Evolutionary conservation across 2,329 filamentous ascomycete genomes (phyloP).

Genomic region (Talaromyces rugulosus): DNA sequence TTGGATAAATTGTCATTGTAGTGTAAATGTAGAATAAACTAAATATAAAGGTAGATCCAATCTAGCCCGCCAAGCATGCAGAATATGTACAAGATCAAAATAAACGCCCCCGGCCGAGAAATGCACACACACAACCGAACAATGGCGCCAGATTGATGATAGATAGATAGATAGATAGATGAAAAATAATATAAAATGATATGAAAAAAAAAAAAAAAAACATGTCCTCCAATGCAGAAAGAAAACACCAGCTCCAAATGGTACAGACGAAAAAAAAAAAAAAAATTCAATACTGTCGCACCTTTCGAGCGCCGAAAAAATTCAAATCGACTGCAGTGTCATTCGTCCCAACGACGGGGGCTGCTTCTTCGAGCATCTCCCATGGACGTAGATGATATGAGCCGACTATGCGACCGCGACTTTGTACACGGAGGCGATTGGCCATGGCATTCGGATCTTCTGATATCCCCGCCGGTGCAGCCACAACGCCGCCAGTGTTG

Average conservation of each 20-base stretch:
- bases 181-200: neutral
- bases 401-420: slow-evolving; percentile 31
- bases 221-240: neutral
- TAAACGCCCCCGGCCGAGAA: neutral
- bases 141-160: neutral
- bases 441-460: slow-evolving; percentile 25
- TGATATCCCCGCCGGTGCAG: slow-evolving; percentile 13
- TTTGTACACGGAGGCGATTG: slow-evolving; percentile 34
- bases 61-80: neutral
- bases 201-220: neutral
- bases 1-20: neutral
- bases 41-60: neutral
- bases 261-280: neutral
- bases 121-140: neutral
- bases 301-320: slow-evolving; percentile 38
- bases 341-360: slow-evolving; percentile 40
- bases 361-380: slow-evolving; percentile 44
- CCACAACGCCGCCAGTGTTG: slow-evolving; percentile 2
- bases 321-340: slow-evolving; percentile 42
- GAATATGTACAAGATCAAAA: slow-evolving; percentile 7
- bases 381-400: slow-evolving; percentile 36
- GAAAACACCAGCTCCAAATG: neutral
- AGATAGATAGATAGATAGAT: neutral
- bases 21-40: neutral
- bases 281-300: slow-evolving; percentile 20